phyloP scores from a whole-genome alignment of 345 rosid species.

The Lagerstroemia speciosa region DNA sequence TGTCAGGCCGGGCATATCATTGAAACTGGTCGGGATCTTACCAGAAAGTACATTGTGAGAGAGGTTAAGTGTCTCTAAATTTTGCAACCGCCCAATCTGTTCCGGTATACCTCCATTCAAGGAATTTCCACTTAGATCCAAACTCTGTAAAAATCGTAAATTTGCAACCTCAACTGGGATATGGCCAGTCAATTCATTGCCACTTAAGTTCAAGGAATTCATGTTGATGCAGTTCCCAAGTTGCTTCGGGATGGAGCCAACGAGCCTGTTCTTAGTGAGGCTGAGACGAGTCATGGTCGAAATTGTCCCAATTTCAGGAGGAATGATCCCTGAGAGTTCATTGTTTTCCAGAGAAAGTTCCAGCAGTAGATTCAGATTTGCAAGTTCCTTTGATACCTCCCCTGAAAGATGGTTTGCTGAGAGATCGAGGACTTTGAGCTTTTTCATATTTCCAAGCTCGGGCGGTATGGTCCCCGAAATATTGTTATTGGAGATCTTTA shows the following conservation, averaged over 20 bases:
- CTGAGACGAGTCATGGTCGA: neutral
- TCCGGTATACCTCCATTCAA: neutral
- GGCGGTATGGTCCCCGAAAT: constrained; percentile 10
- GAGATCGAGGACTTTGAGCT: constrained; percentile 1
- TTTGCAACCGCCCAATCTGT: neutral
- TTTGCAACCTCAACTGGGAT: constrained; percentile 5
- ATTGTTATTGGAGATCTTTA: constrained; percentile 8
- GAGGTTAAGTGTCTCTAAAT: constrained; percentile 3
- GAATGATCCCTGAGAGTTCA: constrained; percentile 8
- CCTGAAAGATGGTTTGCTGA: constrained; percentile 5
- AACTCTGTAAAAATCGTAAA: neutral
- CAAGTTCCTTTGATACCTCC: constrained; percentile 7
- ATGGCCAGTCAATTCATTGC: neutral
- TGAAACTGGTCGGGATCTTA: constrained; percentile 7
- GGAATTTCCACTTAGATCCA: constrained; percentile 8
- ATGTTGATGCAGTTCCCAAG: neutral
- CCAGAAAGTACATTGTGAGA: constrained; percentile 6
- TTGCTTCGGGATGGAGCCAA: neutral
- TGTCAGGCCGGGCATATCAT: neutral
- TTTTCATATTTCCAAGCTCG: constrained; percentile 6
- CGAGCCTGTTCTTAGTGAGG: constrained; percentile 10
- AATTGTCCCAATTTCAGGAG: constrained; percentile 1
- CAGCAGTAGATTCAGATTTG: neutral
- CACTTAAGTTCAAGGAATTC: constrained; percentile 3
- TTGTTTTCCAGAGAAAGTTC: constrained; percentile 7